Conservation (phyloP, 768 basidiomycete species). For the Rhodotorula kratochvilovae region DNA sequence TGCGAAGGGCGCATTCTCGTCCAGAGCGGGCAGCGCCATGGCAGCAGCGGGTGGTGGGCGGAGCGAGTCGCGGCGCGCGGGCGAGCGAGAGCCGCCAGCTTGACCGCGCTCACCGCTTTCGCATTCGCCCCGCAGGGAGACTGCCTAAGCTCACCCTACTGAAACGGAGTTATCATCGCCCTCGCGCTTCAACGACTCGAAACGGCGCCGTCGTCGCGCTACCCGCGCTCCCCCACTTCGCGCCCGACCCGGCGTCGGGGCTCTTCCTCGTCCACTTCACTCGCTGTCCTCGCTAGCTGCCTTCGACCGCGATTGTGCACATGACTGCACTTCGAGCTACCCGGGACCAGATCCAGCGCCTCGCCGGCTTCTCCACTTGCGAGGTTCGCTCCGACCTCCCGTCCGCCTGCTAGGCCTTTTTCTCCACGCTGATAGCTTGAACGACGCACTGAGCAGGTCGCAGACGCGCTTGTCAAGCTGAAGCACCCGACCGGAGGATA, state of each 20-base stretch:
- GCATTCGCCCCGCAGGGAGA: too few species aligned
- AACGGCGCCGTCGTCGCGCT: background rate
- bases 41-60: background rate
- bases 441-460: conserved; percentile 53
- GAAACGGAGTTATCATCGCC: too few species aligned
- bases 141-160: too few species aligned
- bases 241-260: too few species aligned
- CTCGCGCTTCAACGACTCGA: too few species aligned
- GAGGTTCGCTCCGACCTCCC: conserved; percentile 22
- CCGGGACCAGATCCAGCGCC: background rate
- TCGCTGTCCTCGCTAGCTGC: background rate
- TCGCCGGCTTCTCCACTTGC: conserved; percentile 16
- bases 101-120: background rate
- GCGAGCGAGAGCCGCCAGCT: too few species aligned
- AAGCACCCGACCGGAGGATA: conserved; percentile 66
- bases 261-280: background rate
- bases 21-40: conserved; percentile 2
- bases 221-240: background rate
- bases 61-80: background rate
- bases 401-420: background rate
- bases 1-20: background rate
- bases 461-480: conserved; percentile 82
- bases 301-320: background rate
- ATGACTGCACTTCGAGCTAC: background rate
- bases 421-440: background rate